phyloP scores from a whole-genome alignment of 1,284 basidiomycete genomes.

The Amylostereum areolatum region DNA sequence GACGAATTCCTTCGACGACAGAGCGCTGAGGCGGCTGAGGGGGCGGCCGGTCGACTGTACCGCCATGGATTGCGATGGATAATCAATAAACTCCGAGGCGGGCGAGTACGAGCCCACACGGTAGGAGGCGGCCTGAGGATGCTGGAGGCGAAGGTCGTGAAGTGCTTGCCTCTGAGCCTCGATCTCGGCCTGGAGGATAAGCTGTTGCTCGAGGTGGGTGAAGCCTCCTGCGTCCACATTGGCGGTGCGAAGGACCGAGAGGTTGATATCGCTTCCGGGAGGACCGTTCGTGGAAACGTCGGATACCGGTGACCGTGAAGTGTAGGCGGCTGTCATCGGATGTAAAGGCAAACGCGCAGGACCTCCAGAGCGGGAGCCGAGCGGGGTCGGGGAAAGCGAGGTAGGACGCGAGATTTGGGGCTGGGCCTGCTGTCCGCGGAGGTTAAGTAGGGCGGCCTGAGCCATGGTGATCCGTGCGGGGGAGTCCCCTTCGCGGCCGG shows the following conservation, averaged over 20 bases:
- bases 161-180: conserved; percentile 16
- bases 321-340: conserved; percentile 9
- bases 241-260: conserved; percentile 14
- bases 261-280: conserved; percentile 12
- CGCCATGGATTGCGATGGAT: conserved; percentile 1
- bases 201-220: conserved; percentile 61
- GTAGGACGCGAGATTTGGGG: conserved; percentile 10
- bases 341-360: conserved; percentile 11
- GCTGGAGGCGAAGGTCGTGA: not conserved
- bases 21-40: conserved; percentile 7
- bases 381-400: conserved; percentile 4
- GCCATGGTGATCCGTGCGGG: conserved; percentile 66
- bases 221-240: conserved; percentile 40
- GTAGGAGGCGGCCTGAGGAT: conserved; percentile 8
- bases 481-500: conserved; percentile 50
- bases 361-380: not conserved
- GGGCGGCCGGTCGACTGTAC: conserved; percentile 5
- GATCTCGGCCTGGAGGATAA: conserved; percentile 56
- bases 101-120: conserved; percentile 4
- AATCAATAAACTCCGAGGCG: conserved; percentile 1
- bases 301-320: conserved; percentile 1
- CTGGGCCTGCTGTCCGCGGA: conserved; percentile 54
- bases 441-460: conserved; percentile 66
- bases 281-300: not conserved
- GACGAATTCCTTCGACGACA: conserved; percentile 14